A percentile compares a stretch with the other conserved stretches of the same genome.
phyloP scores from a whole-genome alignment of 345 rosid species.

The Citropsis articulata region DNA sequence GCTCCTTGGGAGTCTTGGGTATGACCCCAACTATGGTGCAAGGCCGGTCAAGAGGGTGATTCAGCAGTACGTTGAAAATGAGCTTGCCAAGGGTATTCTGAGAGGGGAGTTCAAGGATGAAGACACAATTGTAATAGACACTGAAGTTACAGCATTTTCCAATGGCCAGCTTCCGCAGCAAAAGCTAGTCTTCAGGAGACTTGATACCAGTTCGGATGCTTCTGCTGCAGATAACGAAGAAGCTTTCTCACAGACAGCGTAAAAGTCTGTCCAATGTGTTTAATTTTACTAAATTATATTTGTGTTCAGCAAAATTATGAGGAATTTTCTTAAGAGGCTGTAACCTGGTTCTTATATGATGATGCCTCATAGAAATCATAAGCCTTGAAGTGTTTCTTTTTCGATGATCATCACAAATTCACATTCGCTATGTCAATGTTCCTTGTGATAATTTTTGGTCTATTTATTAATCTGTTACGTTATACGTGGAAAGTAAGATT shows the following conservation, averaged over 20 bases:
- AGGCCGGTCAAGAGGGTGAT: slow-evolving; percentile 97
- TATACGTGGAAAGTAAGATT: too few species aligned
- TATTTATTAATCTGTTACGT: too few species aligned
- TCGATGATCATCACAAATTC: neutral
- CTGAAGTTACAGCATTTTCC: slow-evolving; percentile 64
- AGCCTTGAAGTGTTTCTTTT: neutral
- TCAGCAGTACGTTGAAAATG: slow-evolving; percentile 92
- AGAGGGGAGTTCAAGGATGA: slow-evolving; percentile 92
- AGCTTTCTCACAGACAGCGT: slow-evolving; percentile 31
- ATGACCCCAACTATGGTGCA: slow-evolving; percentile 95
- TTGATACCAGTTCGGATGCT: slow-evolving; percentile 25
- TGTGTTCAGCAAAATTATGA: neutral
- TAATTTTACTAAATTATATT: neutral
- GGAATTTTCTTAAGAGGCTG: neutral
- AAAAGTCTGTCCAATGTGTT: slow-evolving; percentile 5
- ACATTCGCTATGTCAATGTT: neutral
- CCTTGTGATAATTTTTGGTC: neutral
- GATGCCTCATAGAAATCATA: neutral
- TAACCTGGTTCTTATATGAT: neutral
- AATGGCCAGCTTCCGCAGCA: slow-evolving; percentile 86
- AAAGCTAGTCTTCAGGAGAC: slow-evolving; percentile 65
- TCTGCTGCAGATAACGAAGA: slow-evolving; percentile 36
- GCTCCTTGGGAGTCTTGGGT: slow-evolving; percentile 83
- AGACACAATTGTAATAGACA: slow-evolving; percentile 60
- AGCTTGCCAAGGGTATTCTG: slow-evolving; percentile 92